These are phyloP conservation scores for Periconia macrospinosa DNA, from an alignment of 2,329 filamentous ascomycete species.

Conservation along the genomic window DNA sequence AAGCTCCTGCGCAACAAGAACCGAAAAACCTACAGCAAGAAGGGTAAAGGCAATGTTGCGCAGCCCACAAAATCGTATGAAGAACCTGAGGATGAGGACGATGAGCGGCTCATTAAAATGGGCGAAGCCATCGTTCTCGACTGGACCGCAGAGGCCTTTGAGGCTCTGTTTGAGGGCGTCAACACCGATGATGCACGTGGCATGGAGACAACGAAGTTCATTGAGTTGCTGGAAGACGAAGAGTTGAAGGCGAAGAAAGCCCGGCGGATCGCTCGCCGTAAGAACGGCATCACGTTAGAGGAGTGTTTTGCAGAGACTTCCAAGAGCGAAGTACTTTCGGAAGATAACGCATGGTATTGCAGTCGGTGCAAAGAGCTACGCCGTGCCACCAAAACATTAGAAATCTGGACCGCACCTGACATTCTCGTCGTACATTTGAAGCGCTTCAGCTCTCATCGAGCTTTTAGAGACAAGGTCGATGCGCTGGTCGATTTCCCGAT, in stretches of 20 bases:
- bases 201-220: conserved; percentile 59
- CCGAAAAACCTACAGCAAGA: conserved; percentile 34
- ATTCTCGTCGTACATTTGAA: conserved; percentile 95
- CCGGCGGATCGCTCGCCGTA: conserved; percentile 66
- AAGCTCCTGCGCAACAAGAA: conserved; percentile 38
- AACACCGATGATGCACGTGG: conserved; percentile 59
- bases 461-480: conserved; percentile 87
- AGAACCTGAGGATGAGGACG: conserved; percentile 44
- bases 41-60: conserved; percentile 28
- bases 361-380: conserved; percentile 92
- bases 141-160: conserved; percentile 73
- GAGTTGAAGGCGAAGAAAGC: conserved; percentile 67
- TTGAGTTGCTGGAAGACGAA: conserved; percentile 57
- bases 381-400: conserved; percentile 92
- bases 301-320: conserved; percentile 95
- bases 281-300: conserved; percentile 78
- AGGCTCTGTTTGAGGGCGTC: conserved; percentile 64
- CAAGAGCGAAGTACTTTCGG: conserved; percentile 88
- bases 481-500: conserved; percentile 89
- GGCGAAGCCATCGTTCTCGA: conserved; percentile 87
- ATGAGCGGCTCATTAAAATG: conserved; percentile 71
- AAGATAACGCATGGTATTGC: conserved; percentile 98
- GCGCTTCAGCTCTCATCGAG: conserved; percentile 84
- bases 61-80: conserved; percentile 32
- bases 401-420: conserved; percentile 95